Conservation (phyloP, 1,284 basidiomycete species). For the Cryptococcus sp. region DNA sequence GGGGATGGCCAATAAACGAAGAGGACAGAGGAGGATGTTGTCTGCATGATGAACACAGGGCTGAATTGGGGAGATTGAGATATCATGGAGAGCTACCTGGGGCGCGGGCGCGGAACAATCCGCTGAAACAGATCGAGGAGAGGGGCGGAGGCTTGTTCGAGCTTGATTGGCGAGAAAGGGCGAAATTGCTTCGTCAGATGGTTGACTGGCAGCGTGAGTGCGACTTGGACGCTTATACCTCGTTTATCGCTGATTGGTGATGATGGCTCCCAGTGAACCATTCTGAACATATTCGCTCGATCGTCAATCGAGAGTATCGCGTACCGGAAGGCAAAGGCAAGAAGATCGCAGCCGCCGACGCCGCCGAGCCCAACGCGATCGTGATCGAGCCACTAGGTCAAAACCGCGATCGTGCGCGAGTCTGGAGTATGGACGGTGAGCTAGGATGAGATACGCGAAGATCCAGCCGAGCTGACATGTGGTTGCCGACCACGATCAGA, state of each 20-base stretch:
- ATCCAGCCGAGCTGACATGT: no score
- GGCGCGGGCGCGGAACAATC: constrained; percentile 33
- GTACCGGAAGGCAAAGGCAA: constrained; percentile 25
- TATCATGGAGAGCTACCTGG: constrained; percentile 33
- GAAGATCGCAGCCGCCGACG: constrained; percentile 3
- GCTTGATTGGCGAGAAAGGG: constrained; percentile 46
- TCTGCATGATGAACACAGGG: constrained; percentile 21
- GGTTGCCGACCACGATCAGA: constrained; percentile 17
- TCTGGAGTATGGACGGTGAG: constrained; percentile 52
- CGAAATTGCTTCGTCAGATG: constrained; percentile 46
- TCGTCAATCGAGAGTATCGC: constrained; percentile 41
- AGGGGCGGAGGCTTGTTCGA: constrained; percentile 46
- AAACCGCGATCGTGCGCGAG: constrained; percentile 46
- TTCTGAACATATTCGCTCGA: constrained; percentile 35
- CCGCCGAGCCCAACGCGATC: constrained; percentile 20
- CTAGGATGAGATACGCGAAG: background rate
- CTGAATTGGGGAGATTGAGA: constrained; percentile 37
- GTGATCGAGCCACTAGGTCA: constrained; percentile 40
- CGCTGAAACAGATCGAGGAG: constrained; percentile 35
- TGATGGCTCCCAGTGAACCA: constrained; percentile 37
- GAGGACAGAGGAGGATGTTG: constrained; percentile 43
- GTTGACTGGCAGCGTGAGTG: constrained; percentile 53
- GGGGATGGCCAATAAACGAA: constrained; percentile 47
- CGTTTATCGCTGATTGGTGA: background rate
- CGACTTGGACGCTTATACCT: background rate